Conservation (phyloP, 805 yeast species). For the Saturnispora kantuleensis region DNA sequence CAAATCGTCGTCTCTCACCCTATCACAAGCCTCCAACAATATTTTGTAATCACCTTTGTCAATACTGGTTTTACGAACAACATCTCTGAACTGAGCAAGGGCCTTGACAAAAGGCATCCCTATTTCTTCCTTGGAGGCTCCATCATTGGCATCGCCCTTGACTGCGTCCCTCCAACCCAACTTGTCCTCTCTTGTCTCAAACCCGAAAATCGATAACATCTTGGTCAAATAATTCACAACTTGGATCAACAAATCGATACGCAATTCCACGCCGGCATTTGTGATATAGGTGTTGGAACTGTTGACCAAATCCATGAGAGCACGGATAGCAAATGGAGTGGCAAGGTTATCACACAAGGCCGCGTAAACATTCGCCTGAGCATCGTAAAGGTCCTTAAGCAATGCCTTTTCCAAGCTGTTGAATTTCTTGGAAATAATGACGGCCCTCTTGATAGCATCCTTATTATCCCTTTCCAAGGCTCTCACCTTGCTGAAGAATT, state of each 20-base stretch:
- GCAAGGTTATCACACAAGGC: constrained; percentile 86
- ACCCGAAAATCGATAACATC: constrained; percentile 66
- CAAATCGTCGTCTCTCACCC: constrained; percentile 61
- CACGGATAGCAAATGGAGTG: constrained; percentile 64
- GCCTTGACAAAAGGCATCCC: constrained; percentile 74
- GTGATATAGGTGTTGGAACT: constrained; percentile 64
- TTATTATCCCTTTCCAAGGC: constrained; percentile 65
- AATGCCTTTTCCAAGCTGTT: constrained; percentile 41
- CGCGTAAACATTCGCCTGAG: constrained; percentile 54
- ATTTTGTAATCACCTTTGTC: constrained; percentile 39
- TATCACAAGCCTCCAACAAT: constrained; percentile 64
- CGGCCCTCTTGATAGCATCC: constrained; percentile 38
- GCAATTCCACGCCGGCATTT: constrained; percentile 38
- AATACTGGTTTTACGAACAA: constrained; percentile 67
- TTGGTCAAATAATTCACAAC: constrained; percentile 61
- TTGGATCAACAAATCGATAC: constrained; percentile 57
- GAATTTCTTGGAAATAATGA: constrained; percentile 52
- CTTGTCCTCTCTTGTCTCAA: constrained; percentile 54
- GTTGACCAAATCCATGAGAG: constrained; percentile 58
- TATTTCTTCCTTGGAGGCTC: constrained; percentile 46
- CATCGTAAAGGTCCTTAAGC: constrained; percentile 34
- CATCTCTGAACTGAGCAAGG: constrained; percentile 72
- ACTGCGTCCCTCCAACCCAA: constrained; percentile 68
- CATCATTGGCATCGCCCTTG: constrained; percentile 8
- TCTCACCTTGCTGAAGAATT: constrained; percentile 79